Conservation (phyloP, 768 basidiomycete genomes). For the Galerina sulciceps region DNA sequence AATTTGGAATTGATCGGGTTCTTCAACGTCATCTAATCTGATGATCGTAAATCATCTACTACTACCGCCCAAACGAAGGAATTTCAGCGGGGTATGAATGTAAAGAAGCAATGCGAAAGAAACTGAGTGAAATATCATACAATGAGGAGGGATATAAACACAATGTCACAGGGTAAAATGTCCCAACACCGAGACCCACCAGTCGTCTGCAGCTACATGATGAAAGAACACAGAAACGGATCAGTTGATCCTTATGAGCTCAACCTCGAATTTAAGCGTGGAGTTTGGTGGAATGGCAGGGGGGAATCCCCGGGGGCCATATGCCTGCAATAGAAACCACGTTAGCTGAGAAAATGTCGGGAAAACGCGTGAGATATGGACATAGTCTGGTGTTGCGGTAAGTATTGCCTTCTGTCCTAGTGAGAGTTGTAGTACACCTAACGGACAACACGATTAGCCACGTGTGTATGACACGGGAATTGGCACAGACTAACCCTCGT, state of each 20-base stretch:
- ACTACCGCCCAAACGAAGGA: slow-evolving; percentile 3
- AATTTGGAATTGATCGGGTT: slow-evolving; percentile 7
- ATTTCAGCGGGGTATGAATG: slow-evolving; percentile 1
- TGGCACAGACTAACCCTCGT: slow-evolving; percentile 64
- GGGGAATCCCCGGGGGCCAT: slow-evolving; percentile 77
- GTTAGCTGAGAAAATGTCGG: background rate
- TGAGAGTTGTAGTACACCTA: slow-evolving; percentile 82
- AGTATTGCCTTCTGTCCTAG: slow-evolving; percentile 74
- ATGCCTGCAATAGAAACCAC: slow-evolving; percentile 50
- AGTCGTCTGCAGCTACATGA: background rate
- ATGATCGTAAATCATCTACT: slow-evolving; percentile 8
- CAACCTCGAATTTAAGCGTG: slow-evolving; percentile 81
- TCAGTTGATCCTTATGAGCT: slow-evolving; percentile 72
- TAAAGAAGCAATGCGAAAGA: background rate
- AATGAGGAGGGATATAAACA: slow-evolving; percentile 29
- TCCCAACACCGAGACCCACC: slow-evolving; percentile 13
- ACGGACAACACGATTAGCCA: slow-evolving; percentile 20
- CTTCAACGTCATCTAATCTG: slow-evolving; percentile 12
- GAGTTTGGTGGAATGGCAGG: slow-evolving; percentile 81
- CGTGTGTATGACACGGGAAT: background rate
- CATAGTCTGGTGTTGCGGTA: slow-evolving; percentile 75
- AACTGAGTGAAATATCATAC: slow-evolving; percentile 28
- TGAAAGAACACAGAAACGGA: background rate
- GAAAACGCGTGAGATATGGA: slow-evolving; percentile 39
- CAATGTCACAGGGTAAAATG: slow-evolving; percentile 14